These are phyloP conservation scores for Globisporangium yorkense DNA, from an alignment of 352 stramenopile genomes.

Conservation along the genomic window DNA sequence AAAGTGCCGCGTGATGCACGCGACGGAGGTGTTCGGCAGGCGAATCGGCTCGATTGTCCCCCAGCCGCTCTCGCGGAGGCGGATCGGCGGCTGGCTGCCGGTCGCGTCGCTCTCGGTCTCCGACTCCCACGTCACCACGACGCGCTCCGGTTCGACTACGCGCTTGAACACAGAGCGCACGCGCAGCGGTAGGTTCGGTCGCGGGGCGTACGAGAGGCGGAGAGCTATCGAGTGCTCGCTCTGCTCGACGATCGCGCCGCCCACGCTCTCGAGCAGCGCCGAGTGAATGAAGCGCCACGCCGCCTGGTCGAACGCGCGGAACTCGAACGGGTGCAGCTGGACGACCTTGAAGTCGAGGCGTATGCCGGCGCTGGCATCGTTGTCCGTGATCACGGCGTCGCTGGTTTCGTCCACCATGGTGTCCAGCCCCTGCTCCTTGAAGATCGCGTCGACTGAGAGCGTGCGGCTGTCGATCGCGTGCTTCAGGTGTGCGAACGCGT, in stretches of 20 bases:
- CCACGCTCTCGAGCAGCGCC: not conserved
- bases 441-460: not conserved
- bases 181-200: not conserved
- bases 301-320: not conserved
- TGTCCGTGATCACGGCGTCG: not conserved
- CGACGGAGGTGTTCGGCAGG: constrained; percentile 1
- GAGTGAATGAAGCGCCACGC: constrained; percentile 1
- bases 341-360: constrained; percentile 3
- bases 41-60: not conserved
- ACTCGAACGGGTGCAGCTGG: constrained; percentile 9
- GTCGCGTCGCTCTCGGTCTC: not conserved
- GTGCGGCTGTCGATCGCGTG: not conserved
- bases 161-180: not conserved
- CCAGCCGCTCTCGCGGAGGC: not conserved
- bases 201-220: not conserved
- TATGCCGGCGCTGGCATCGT: not conserved
- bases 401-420: not conserved
- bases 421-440: not conserved
- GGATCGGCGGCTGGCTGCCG: not conserved
- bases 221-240: not conserved
- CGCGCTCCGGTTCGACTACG: not conserved
- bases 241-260: not conserved
- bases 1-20: constrained; percentile 3
- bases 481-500: constrained; percentile 2
- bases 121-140: constrained; percentile 4